phyloP scores from a whole-genome alignment of 2,329 filamentous ascomycete species.

The Cladosporium sp. region DNA sequence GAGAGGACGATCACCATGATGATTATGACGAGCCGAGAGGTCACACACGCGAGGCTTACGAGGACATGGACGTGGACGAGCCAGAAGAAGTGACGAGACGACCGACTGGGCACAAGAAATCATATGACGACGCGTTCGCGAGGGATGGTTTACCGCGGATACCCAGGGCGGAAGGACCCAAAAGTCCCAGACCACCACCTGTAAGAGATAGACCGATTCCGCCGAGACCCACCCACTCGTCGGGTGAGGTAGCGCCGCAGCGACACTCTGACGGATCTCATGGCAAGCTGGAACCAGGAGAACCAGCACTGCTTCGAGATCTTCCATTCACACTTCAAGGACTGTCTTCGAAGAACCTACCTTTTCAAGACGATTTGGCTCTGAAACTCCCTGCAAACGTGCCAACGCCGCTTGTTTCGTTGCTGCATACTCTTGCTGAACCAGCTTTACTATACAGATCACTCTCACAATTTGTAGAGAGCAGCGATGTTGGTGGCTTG shows the following conservation, averaged over 20 bases:
- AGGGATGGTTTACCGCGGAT: conserved; percentile 41
- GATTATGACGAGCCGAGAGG: not conserved
- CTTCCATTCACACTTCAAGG: conserved; percentile 91
- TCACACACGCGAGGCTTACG: conserved; percentile 2
- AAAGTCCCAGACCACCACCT: conserved; percentile 22
- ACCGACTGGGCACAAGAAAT: conserved; percentile 22
- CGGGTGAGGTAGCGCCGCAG: not conserved
- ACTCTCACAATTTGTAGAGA: conserved; percentile 76
- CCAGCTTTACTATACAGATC: conserved; percentile 86
- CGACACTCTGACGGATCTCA: conserved; percentile 15
- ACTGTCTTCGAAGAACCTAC: conserved; percentile 77
- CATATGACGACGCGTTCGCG: conserved; percentile 47
- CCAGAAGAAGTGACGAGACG: not conserved
- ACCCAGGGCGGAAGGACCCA: conserved; percentile 22
- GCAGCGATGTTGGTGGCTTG: conserved; percentile 69
- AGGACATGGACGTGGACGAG: conserved; percentile 14
- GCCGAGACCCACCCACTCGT: conserved; percentile 18
- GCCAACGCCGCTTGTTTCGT: conserved; percentile 76
- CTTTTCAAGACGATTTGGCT: conserved; percentile 65
- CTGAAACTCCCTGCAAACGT: conserved; percentile 75
- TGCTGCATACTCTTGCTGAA: conserved; percentile 86
- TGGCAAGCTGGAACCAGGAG: conserved; percentile 29
- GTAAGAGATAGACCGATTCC: conserved; percentile 20
- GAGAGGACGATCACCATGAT: conserved; percentile 9
- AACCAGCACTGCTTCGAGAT: conserved; percentile 55